Base-by-base conservation (phyloP, 192 early-diverging fungal species). In the Gaertneriomyces sp. region DNA sequence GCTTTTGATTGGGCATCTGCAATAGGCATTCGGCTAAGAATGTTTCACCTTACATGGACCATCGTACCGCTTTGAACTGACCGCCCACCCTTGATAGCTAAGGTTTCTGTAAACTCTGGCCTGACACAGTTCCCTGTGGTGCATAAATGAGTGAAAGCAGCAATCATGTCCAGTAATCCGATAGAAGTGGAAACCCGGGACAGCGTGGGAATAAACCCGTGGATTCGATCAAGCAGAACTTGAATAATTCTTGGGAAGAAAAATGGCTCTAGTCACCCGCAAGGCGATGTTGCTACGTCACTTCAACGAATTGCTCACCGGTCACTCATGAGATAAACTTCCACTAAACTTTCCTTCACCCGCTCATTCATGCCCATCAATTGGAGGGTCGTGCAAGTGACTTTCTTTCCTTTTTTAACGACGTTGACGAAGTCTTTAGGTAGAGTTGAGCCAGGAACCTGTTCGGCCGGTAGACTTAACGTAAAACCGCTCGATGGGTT, bases 281-380 rank as follows among this genome's bases (percentile, higher is more conserved):
- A 33, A 33, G 25, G 25, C 25, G 1, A 33, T 33, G 25, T 33
- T 33, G 25, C 2, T 1, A 33, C 25, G 11, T 49, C 47, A 49
- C 47, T 49, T 17, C 11, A 49, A 4, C 14, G 20, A 7, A 14
- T 17, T 20, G 61, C 76, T 39, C 83, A 88, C 84, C 81, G 87
- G 67, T 91, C 90, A 0, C 88, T 88, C 78, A 91, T 85, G 49
- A 91, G 50, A 65, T 87, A 93, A 11, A 94, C 88, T 61, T 96
- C 94, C 17, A 82, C 79, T 46, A 94, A 71, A 0, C 91, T 91
- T 33, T 93, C 89, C 11, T 88, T 74, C 7, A 96, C 86, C 10
- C 90, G 84, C 16, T 84, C 86, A 66, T 96, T 96, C 57, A 84
- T 4, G 2, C 75, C 73, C 75, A 88, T 84, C 68, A 96, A 71